Conservation (phyloP, 768 basidiomycete species). For the Kwoniella dejecticola region DNA sequence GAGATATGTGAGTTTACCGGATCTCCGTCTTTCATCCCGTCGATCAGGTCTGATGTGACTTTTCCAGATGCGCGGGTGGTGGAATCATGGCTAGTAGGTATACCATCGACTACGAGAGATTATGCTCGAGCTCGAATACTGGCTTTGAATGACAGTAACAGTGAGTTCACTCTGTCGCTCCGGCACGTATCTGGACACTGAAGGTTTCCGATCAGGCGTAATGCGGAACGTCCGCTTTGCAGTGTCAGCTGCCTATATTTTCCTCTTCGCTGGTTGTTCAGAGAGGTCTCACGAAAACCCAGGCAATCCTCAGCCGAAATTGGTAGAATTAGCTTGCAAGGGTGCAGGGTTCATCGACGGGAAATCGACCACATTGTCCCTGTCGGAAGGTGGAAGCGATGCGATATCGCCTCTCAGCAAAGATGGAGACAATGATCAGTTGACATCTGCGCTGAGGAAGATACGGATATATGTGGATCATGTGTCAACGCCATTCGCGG, state of each 20-base stretch:
- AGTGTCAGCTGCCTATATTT: constrained; percentile 29
- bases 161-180: constrained; percentile 2
- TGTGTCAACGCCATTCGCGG: constrained; percentile 32
- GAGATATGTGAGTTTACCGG: constrained; percentile 26
- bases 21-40: neutral
- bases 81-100: constrained; percentile 32
- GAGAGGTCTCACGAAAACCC: neutral
- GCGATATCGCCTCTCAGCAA: constrained; percentile 1
- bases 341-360: constrained; percentile 27
- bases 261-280: constrained; percentile 25
- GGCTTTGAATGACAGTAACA: constrained; percentile 26
- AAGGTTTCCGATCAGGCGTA: constrained; percentile 12
- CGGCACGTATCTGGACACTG: neutral
- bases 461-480: constrained; percentile 29
- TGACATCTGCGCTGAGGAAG: constrained; percentile 1
- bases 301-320: constrained; percentile 19
- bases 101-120: constrained; percentile 26
- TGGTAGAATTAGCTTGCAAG: constrained; percentile 30
- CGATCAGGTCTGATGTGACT: neutral
- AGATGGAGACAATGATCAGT: neutral
- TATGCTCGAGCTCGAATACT: constrained; percentile 25
- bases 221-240: constrained; percentile 33
- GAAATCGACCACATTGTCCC: neutral
- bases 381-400: constrained; percentile 8
- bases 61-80: constrained; percentile 31